Conservation (phyloP, 2,329 filamentous ascomycete genomes). For the Hirsutella thompsonii region DNA sequence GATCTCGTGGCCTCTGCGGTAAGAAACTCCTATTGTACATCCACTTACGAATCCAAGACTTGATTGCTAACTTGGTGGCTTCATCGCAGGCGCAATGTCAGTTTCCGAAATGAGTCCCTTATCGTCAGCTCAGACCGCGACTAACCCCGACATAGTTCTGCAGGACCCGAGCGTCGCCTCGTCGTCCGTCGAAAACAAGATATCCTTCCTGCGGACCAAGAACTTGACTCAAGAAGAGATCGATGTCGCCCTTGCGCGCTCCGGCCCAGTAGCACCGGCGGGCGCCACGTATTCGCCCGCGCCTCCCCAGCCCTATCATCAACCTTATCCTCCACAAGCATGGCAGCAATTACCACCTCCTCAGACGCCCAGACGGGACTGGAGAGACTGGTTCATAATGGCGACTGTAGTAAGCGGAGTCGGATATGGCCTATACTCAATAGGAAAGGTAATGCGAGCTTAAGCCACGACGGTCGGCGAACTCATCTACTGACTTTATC, state of each 20-base stretch:
- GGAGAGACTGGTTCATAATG: conserved; percentile 99
- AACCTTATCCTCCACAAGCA: conserved; percentile 36
- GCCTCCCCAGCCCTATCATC: conserved; percentile 31
- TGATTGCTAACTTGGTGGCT: not conserved
- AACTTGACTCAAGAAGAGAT: conserved; percentile 96
- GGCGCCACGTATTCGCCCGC: conserved; percentile 27
- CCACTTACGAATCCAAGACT: not conserved
- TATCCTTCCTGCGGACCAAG: conserved; percentile 90
- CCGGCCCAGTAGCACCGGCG: conserved; percentile 35
- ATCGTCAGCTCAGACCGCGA: not conserved
- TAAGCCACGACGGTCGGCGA: not conserved
- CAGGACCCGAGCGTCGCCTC: conserved; percentile 85
- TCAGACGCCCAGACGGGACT: conserved; percentile 67
- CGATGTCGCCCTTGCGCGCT: conserved; percentile 66
- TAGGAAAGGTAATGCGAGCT: conserved; percentile 58
- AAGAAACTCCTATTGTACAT: conserved; percentile 14
- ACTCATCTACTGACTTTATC: not conserved
- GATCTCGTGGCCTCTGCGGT: conserved; percentile 79
- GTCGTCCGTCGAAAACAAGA: conserved; percentile 82
- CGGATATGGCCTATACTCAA: conserved; percentile 74
- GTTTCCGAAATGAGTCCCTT: conserved; percentile 6
- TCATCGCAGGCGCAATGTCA: conserved; percentile 28
- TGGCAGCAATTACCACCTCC: conserved; percentile 50
- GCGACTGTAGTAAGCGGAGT: conserved; percentile 87
- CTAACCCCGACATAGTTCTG: conserved; percentile 48